These are phyloP conservation scores for Ambrosia trifida DNA, from an alignment of 129 eudicot species.

Conservation along the genomic window DNA sequence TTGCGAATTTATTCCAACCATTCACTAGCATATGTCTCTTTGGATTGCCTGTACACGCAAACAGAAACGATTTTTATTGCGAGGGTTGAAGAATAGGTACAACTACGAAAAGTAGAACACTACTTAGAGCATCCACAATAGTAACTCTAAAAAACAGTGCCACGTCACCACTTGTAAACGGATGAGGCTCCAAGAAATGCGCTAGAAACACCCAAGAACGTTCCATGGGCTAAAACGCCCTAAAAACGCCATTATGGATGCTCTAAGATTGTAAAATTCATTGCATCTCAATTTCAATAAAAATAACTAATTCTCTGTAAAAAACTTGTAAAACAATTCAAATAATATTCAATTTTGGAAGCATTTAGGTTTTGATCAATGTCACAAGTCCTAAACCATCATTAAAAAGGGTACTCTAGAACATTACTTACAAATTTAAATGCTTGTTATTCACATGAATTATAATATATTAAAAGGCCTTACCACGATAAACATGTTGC, in stretches of 20 bases:
- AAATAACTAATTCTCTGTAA: background rate
- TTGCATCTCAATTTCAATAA: background rate
- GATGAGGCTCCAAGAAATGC: too few relatives aligned
- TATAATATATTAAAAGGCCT: background rate
- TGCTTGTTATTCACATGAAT: constrained; percentile 1
- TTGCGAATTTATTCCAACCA: constrained; percentile 37
- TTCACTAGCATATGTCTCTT: constrained; percentile 29
- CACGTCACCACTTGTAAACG: too few relatives aligned
- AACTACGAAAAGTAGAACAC: background rate
- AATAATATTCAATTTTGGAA: background rate
- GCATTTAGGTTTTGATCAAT: background rate
- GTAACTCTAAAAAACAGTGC: too few relatives aligned
- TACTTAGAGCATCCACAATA: too few relatives aligned
- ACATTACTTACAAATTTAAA: background rate
- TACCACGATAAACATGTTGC: constrained; percentile 37
- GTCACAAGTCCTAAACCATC: background rate
- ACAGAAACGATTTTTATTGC: background rate
- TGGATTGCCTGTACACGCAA: constrained; percentile 25
- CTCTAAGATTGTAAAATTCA: background rate
- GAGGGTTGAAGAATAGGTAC: background rate
- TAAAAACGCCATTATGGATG: too few relatives aligned
- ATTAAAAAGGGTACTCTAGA: background rate
- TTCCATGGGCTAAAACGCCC: too few relatives aligned
- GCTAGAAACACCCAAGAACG: too few relatives aligned
- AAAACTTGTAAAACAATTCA: background rate